Evolutionary conservation across 805 yeast species (phyloP).

Genomic region (Kurtzmaniella fragi): DNA sequence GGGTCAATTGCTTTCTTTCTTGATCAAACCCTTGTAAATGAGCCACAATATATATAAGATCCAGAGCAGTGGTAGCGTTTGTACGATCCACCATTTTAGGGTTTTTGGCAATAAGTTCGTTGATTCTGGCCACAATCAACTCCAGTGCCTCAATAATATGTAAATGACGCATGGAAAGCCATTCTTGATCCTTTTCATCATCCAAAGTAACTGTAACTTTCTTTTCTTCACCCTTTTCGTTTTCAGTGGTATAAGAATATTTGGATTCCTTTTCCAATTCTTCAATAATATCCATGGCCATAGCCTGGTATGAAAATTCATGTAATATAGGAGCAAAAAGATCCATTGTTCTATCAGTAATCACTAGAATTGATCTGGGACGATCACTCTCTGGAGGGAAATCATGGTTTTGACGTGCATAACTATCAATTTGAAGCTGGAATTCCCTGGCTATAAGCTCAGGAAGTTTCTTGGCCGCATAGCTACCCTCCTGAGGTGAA

Average conservation of each 20-base stretch:
- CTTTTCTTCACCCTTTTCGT: conserved; percentile 38
- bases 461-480: conserved; percentile 57
- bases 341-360: conserved; percentile 83
- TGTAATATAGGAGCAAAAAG: conserved; percentile 79
- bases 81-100: conserved; percentile 70
- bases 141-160: conserved; percentile 76
- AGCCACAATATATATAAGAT: conserved; percentile 71
- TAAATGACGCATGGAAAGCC: conserved; percentile 65
- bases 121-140: conserved; percentile 50
- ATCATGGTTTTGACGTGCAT: conserved; percentile 63
- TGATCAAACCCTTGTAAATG: conserved; percentile 63
- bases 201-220: conserved; percentile 37
- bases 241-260: conserved; percentile 52
- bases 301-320: conserved; percentile 87
- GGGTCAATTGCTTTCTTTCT: conserved; percentile 54
- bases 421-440: conserved; percentile 67
- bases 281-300: conserved; percentile 71
- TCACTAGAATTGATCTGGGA: conserved; percentile 68
- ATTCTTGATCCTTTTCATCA: conserved; percentile 64
- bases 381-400: conserved; percentile 54
- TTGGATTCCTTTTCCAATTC: conserved; percentile 36
- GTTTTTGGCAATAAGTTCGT: conserved; percentile 64
- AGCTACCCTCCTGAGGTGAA: conserved; percentile 43
- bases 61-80: conserved; percentile 60
- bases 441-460: conserved; percentile 67